phyloP scores from a whole-genome alignment of 2,329 filamentous ascomycete species.

The Furcasterigmium sp. region DNA sequence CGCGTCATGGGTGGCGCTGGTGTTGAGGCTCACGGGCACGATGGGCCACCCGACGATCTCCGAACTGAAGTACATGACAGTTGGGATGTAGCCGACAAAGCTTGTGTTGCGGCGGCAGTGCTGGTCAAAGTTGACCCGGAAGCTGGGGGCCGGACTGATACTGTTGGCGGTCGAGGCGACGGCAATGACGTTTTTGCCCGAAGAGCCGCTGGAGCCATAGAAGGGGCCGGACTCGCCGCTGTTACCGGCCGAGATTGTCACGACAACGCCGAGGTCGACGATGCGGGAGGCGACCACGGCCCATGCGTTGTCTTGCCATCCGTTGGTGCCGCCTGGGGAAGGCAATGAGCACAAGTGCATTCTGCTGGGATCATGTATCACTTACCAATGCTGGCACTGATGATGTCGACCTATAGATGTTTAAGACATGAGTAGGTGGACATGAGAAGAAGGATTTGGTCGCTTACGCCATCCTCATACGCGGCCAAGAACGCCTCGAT shows the following conservation, averaged over 20 bases:
- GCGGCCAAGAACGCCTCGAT: slow-evolving; percentile 27
- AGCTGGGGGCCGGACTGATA: slow-evolving; percentile 20
- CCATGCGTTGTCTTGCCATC: slow-evolving; percentile 9
- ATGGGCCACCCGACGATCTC: slow-evolving; percentile 16
- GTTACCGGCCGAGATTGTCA: slow-evolving; percentile 48
- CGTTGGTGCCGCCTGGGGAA: slow-evolving; percentile 26
- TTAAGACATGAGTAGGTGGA: neutral
- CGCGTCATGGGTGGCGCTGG: slow-evolving; percentile 20
- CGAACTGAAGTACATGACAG: neutral
- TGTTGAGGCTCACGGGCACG: slow-evolving; percentile 17
- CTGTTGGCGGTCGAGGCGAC: slow-evolving; percentile 30
- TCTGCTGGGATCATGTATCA: too few relatives aligned
- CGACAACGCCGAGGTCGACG: slow-evolving; percentile 36
- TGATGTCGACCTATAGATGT: slow-evolving; percentile 26
- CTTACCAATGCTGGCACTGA: slow-evolving; percentile 34
- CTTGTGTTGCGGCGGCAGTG: slow-evolving; percentile 11
- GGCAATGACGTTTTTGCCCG: slow-evolving; percentile 32
- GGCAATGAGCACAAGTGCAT: too few relatives aligned
- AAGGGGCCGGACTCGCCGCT: slow-evolving; percentile 42
- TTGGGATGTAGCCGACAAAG: neutral
- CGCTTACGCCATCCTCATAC: slow-evolving; percentile 22
- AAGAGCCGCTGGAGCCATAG: slow-evolving; percentile 32
- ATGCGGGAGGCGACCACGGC: neutral
- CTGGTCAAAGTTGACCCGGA: slow-evolving; percentile 20
- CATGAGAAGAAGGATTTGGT: neutral